Evolutionary conservation across 2,329 filamentous ascomycete genomes (phyloP).

Genomic region (Stagonosporopsis vannaccii): DNA sequence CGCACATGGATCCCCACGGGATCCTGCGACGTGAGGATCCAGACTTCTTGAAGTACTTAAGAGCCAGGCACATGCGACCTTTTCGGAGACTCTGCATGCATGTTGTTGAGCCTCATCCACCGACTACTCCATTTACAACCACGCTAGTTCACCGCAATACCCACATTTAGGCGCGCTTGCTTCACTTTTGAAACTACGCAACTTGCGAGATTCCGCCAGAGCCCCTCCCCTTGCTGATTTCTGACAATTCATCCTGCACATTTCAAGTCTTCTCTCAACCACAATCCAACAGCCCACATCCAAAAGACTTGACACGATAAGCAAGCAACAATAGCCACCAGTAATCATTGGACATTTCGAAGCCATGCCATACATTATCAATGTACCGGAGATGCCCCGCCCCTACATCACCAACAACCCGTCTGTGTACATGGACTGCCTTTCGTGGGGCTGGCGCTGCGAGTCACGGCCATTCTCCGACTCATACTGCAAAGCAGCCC

Average conservation of each 20-base stretch:
- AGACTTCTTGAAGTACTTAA: not conserved
- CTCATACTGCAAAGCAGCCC: constrained; percentile 22
- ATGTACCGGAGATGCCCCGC: constrained; percentile 20
- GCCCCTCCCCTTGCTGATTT: constrained; percentile 5
- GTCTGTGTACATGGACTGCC: constrained; percentile 29
- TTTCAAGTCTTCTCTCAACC: not conserved
- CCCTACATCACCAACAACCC: constrained; percentile 32
- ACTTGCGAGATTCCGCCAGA: constrained; percentile 9
- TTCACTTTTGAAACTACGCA: constrained; percentile 11
- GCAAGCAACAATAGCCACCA: not conserved
- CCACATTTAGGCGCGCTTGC: constrained; percentile 17
- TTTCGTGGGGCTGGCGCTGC: constrained; percentile 24
- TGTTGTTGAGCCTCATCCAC: constrained; percentile 22
- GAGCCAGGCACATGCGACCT: constrained; percentile 1
- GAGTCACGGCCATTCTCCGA: constrained; percentile 28
- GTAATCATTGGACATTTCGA: not conserved
- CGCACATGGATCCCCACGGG: constrained; percentile 16
- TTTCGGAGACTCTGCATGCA: constrained; percentile 16
- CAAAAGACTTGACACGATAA: not conserved
- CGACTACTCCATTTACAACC: constrained; percentile 5
- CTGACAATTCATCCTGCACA: not conserved
- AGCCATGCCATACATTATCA: constrained; percentile 34
- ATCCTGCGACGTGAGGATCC: constrained; percentile 1
- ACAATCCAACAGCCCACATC: not conserved
- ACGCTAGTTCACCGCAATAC: constrained; percentile 18